phyloP scores from a whole-genome alignment of 768 basidiomycete genomes.

The Clavulina sp. region DNA sequence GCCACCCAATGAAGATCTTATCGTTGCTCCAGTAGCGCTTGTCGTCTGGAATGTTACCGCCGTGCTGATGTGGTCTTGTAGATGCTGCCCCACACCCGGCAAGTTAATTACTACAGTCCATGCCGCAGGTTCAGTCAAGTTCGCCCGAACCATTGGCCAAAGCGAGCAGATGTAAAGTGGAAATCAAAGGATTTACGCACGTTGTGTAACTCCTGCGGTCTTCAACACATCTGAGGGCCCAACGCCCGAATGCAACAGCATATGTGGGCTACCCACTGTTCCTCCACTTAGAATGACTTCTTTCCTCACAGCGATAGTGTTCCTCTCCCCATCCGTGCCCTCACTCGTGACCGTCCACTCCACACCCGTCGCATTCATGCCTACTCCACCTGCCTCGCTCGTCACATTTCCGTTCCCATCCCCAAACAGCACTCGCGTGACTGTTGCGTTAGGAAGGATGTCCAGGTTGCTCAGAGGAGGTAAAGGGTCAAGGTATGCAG shows the following conservation, averaged over 20 bases:
- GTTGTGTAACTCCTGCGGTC: constrained; percentile 24
- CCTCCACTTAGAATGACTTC: constrained; percentile 29
- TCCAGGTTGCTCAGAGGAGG: constrained; percentile 45
- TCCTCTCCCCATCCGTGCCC: constrained; percentile 17
- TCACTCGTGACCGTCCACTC: constrained; percentile 27
- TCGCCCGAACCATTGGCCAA: too few relatives aligned
- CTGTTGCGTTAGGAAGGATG: constrained; percentile 42
- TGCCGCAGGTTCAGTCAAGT: background rate
- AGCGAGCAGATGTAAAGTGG: too few relatives aligned
- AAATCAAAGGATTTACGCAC: constrained; percentile 1
- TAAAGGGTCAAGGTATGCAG: constrained; percentile 46
- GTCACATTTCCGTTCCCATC: constrained; percentile 23
- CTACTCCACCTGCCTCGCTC: background rate
- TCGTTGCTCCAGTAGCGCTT: constrained; percentile 4
- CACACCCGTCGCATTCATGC: constrained; percentile 24
- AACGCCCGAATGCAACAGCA: constrained; percentile 40
- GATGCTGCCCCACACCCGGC: constrained; percentile 45
- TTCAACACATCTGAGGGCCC: constrained; percentile 36
- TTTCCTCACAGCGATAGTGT: constrained; percentile 35
- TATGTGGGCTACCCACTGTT: constrained; percentile 33
- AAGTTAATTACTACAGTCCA: background rate
- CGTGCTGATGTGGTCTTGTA: constrained; percentile 34
- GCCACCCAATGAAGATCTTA: too few relatives aligned
- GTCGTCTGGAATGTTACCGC: constrained; percentile 5
- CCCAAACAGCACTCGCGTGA: constrained; percentile 37